These are phyloP conservation scores for Chlorella sp. DNA, from an alignment of 139 green algal genomes.

Conservation along the genomic window DNA sequence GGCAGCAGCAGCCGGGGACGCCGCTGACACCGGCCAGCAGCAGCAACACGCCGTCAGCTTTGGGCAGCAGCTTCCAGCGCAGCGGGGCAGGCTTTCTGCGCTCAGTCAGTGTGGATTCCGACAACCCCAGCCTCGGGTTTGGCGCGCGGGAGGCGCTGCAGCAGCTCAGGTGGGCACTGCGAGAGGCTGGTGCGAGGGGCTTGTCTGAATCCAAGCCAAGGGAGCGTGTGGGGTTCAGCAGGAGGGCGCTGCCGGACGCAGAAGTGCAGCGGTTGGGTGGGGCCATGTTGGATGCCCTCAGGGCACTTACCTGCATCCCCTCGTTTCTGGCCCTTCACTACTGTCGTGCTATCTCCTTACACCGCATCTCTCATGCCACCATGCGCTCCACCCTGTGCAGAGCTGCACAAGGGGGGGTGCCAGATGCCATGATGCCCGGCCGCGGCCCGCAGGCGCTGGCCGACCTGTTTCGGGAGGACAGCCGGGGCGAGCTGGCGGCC, in stretches of 20 bases:
- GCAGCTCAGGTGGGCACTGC: constrained; percentile 1
- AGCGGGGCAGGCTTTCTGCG: neutral
- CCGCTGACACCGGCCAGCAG: constrained; percentile 5
- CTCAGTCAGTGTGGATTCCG: constrained; percentile 27
- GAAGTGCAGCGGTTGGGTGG: too few species aligned
- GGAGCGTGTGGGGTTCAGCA: too few species aligned
- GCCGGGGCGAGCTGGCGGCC: neutral
- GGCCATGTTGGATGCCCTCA: too few species aligned
- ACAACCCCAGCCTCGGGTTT: constrained; percentile 40
- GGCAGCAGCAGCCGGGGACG: neutral
- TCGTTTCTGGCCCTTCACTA: too few species aligned
- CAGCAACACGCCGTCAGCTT: neutral
- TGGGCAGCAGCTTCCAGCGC: neutral
- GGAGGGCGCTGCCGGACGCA: too few species aligned
- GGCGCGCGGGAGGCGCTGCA: constrained; percentile 22
- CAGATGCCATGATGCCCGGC: neutral
- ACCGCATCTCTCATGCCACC: too few species aligned
- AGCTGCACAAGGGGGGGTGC: neutral
- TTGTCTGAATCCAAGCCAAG: too few species aligned
- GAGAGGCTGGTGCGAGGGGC: too few species aligned
- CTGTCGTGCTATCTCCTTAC: too few species aligned
- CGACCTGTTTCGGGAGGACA: constrained; percentile 13
- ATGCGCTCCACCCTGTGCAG: too few species aligned
- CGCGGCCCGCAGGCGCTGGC: constrained; percentile 15
- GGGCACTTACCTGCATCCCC: too few species aligned